Percentiles rank a stretch among this genome's conserved stretches.
phyloP scores from a whole-genome alignment of 2,329 filamentous ascomycete species.

The Dothistroma septosporum region DNA sequence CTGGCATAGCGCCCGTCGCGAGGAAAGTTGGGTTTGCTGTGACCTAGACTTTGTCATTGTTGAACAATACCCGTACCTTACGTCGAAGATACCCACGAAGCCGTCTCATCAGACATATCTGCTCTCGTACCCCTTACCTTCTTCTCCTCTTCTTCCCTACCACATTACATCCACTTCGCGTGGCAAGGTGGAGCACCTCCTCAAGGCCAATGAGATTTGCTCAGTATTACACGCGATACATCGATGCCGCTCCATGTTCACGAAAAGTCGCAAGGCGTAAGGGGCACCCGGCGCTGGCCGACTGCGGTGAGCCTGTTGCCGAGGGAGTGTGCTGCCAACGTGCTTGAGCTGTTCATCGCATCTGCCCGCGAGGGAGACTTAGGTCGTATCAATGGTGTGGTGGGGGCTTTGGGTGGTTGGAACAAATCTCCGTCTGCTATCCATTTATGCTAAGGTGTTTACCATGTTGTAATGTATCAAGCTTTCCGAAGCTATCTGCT shows the following conservation, averaged over 20 bases:
- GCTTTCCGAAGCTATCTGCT: not conserved
- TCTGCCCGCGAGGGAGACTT: not conserved
- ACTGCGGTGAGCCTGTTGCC: slow-evolving; percentile 11
- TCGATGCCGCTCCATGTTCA: slow-evolving; percentile 29
- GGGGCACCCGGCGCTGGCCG: slow-evolving; percentile 11
- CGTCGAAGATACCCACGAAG: slow-evolving; percentile 9
- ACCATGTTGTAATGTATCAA: not conserved
- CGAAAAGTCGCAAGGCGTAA: slow-evolving; percentile 12
- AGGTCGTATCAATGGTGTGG: not conserved
- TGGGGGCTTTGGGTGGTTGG: slow-evolving; percentile 5
- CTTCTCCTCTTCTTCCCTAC: slow-evolving; percentile 6
- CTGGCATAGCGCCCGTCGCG: slow-evolving; percentile 28
- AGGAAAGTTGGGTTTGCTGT: slow-evolving; percentile 35
- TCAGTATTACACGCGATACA: slow-evolving; percentile 53
- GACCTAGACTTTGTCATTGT: slow-evolving; percentile 6
- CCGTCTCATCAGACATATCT: not conserved
- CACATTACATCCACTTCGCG: slow-evolving; percentile 35
- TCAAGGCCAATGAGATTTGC: slow-evolving; percentile 50
- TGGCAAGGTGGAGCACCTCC: slow-evolving; percentile 51
- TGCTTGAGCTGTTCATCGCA: slow-evolving; percentile 3
- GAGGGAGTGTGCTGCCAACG: slow-evolving; percentile 9
- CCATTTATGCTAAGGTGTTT: not conserved
- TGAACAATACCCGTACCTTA: slow-evolving; percentile 8
- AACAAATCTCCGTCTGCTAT: not conserved
- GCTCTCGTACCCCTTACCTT: slow-evolving; percentile 1